Evolutionary conservation across 2,329 filamentous ascomycete genomes (phyloP), one percentile per base, ranked within the genome.

Genomic region (Diaporthe sp.): DNA sequence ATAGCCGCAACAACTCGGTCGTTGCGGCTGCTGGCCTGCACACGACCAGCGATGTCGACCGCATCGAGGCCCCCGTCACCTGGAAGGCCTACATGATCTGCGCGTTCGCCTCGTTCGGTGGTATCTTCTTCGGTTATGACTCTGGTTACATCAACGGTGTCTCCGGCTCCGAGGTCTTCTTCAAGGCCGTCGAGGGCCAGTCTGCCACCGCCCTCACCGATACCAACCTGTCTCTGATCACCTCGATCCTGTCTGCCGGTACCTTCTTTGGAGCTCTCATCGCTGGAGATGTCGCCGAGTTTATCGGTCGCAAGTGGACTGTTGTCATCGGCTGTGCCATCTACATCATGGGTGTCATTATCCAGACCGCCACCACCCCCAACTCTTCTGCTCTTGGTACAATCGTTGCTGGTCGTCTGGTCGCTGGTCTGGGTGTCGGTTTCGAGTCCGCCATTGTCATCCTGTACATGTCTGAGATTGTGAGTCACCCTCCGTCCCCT

Each of bases 401-500:
- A 76, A 91, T 95, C 75, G 92, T 94, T 30, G 89, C 90, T 73
- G 94, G 94, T 82, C 93, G 94, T 88, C 85, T 95, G 73, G 84
- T 96, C 79, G 92, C 93, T 63, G 94, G 94, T 82, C 82, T 95
- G 73, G 94, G 94, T 87, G 93, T 95, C 79, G 94, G 94, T 81
- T 95, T 95, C 81, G 93, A 94, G 78, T 94, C 93, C 12, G 93
- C 94, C 79, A 92, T 95, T 79, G 92, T 95, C 83, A 94, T 95
- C 81, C 87, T 95, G 75, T 96, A 97, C 90, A 96, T 97, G 94
- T 94, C 92, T 65, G 94, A 96, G 85, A 94, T 96, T 81, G 87
- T 87, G 83, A 86, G 82, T 84, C 0, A 22, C 4, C 30, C 13
- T 6, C 12, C 63, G 5, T 30, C 22, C 39, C 25, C 58, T 19